phyloP scores from a whole-genome alignment of 768 basidiomycete genomes.

The Lactarius deliciosus region DNA sequence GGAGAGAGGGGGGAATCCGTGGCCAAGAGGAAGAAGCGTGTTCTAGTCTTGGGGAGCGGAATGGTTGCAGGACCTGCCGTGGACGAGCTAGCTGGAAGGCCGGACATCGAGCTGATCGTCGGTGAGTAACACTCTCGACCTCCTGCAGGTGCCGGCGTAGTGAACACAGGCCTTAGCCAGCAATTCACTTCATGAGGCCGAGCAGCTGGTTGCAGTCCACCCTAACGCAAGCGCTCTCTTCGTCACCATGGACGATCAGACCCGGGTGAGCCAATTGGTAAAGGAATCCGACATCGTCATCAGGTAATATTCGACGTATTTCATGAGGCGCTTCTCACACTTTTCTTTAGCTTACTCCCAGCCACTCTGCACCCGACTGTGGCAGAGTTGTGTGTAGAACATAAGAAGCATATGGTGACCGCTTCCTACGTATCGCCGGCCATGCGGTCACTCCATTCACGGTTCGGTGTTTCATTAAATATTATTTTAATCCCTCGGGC shows the following conservation, averaged over 20 bases:
- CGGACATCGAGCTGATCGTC: constrained; percentile 68
- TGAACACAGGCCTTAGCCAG: constrained; percentile 51
- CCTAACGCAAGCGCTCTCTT: constrained; percentile 54
- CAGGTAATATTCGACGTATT: constrained; percentile 48
- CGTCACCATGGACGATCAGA: constrained; percentile 56
- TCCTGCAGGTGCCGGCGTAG: not conserved
- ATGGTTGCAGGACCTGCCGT: constrained; percentile 93
- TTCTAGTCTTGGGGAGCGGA: constrained; percentile 88
- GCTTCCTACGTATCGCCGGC: constrained; percentile 85
- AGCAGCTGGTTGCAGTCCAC: constrained; percentile 46
- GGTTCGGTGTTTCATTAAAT: constrained; percentile 42
- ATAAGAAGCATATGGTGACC: constrained; percentile 78
- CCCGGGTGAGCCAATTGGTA: constrained; percentile 52
- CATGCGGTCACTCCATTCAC: constrained; percentile 64
- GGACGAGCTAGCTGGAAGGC: constrained; percentile 61
- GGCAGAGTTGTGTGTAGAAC: constrained; percentile 69
- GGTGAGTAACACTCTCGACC: constrained; percentile 51
- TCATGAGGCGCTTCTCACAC: not conserved
- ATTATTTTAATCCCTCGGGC: not conserved
- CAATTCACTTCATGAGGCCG: constrained; percentile 62
- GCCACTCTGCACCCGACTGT: constrained; percentile 68
- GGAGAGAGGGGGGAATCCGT: not conserved
- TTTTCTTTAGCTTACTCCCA: constrained; percentile 67
- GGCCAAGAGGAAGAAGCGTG: constrained; percentile 51
- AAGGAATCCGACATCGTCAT: constrained; percentile 73